A percentile compares a stretch with the other conserved stretches of the same genome.
phyloP scores from a whole-genome alignment of 2,329 filamentous ascomycete species.

The Cadophora gregata region DNA sequence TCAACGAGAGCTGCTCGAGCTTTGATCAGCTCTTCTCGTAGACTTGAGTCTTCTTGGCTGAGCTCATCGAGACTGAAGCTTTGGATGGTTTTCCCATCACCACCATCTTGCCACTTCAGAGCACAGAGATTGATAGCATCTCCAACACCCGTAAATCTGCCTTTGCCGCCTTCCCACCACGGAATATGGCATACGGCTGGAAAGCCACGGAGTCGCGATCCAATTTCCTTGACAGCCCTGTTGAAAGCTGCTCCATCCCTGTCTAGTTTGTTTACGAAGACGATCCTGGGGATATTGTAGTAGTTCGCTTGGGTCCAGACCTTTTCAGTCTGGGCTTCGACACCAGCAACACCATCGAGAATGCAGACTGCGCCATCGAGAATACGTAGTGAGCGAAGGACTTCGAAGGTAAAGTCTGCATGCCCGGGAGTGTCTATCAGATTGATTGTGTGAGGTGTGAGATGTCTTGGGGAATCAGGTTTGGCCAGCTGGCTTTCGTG shows the following conservation, averaged over 20 bases:
- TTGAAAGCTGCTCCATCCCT: slow-evolving; percentile 83
- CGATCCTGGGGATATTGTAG: slow-evolving; percentile 82
- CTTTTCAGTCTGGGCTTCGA: slow-evolving; percentile 96
- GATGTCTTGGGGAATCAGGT: slow-evolving; percentile 55
- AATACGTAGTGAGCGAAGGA: slow-evolving; percentile 85
- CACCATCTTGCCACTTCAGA: slow-evolving; percentile 72
- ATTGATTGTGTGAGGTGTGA: slow-evolving; percentile 74
- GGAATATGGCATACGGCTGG: slow-evolving; percentile 94
- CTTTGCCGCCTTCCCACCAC: slow-evolving; percentile 80
- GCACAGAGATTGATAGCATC: slow-evolving; percentile 80
- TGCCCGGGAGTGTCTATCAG: slow-evolving; percentile 96
- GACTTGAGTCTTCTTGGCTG: slow-evolving; percentile 52
- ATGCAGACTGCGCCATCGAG: slow-evolving; percentile 93
- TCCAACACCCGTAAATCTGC: slow-evolving; percentile 80
- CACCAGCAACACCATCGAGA: slow-evolving; percentile 88
- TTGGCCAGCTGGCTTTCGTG: slow-evolving; percentile 30
- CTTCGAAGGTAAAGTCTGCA: slow-evolving; percentile 97
- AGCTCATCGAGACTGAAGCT: slow-evolving; percentile 61
- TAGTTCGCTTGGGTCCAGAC: slow-evolving; percentile 91
- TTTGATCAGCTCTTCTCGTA: slow-evolving; percentile 71
- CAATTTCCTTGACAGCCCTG: slow-evolving; percentile 85
- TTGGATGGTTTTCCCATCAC: slow-evolving; percentile 67
- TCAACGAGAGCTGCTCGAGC: slow-evolving; percentile 83
- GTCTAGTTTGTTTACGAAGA: slow-evolving; percentile 87
- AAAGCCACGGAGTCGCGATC: slow-evolving; percentile 78